phyloP scores from a whole-genome alignment of 106 monocot species.

The Cymbidium sinense region DNA sequence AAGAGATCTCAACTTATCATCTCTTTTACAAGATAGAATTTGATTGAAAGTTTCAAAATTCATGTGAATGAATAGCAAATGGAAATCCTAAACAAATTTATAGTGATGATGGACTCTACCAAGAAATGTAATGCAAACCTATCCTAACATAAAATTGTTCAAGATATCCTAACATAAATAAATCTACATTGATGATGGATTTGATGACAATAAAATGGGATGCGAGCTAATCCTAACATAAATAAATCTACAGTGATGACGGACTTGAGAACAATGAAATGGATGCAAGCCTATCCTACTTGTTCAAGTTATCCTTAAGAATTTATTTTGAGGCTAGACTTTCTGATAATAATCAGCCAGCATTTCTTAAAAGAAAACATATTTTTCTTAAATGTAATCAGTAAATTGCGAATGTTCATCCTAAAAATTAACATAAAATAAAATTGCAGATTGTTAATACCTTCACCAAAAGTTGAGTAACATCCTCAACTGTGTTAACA shows the following conservation, averaged over 20 bases:
- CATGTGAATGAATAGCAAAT: neutral
- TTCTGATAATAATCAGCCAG: neutral
- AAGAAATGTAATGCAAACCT: too few species aligned
- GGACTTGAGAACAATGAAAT: neutral
- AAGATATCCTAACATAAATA: too few species aligned
- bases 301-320: neutral
- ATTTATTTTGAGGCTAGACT: neutral
- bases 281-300: neutral
- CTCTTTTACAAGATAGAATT: neutral
- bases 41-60: neutral
- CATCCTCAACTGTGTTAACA: constrained; percentile 70
- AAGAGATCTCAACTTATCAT: neutral
- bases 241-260: neutral
- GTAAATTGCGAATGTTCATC: neutral
- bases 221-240: too few species aligned
- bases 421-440: constrained; percentile 4
- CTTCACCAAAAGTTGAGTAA: constrained; percentile 80
- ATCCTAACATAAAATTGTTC: too few species aligned
- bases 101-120: too few species aligned
- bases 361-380: neutral
- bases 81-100: too few species aligned
- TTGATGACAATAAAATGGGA: too few species aligned
- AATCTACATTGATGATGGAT: too few species aligned
- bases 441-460: constrained; percentile 13
- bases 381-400: neutral